phyloP scores from a whole-genome alignment of 305 asterid genomes.

The Fraxinus dipetala region DNA sequence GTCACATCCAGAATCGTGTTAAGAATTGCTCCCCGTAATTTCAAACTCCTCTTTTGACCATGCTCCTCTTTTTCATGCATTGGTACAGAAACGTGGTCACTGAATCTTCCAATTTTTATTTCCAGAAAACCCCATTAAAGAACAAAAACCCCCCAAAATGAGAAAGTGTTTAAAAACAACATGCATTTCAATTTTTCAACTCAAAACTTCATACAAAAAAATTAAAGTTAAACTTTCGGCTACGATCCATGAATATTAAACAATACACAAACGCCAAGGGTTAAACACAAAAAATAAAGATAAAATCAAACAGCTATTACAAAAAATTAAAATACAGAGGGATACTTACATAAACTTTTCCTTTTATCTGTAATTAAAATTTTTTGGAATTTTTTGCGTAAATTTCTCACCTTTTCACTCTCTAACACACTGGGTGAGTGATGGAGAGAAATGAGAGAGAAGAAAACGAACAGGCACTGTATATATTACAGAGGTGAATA shows the following conservation, averaged over 20 bases:
- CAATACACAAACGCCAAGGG: not conserved
- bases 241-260: not conserved
- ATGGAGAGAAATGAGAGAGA: not conserved
- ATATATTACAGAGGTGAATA: not conserved
- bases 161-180: conserved; percentile 7
- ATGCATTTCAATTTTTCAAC: conserved; percentile 26
- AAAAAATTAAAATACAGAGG: not conserved
- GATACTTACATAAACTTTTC: not conserved
- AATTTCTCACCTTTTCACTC: not conserved
- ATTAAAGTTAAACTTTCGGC: not conserved
- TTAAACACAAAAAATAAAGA: not conserved
- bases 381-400: not conserved
- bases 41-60: not conserved
- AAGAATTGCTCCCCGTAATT: not conserved
- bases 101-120: not conserved
- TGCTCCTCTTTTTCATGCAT: not conserved
- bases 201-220: conserved; percentile 1
- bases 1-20: not conserved
- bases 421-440: not conserved
- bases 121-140: not conserved
- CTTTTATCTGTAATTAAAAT: not conserved
- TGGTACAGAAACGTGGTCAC: not conserved
- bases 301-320: not conserved
- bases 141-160: not conserved
- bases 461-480: not conserved